Conservation (phyloP, 257 asterid genomes). For the Handroanthus guayacan region DNA sequence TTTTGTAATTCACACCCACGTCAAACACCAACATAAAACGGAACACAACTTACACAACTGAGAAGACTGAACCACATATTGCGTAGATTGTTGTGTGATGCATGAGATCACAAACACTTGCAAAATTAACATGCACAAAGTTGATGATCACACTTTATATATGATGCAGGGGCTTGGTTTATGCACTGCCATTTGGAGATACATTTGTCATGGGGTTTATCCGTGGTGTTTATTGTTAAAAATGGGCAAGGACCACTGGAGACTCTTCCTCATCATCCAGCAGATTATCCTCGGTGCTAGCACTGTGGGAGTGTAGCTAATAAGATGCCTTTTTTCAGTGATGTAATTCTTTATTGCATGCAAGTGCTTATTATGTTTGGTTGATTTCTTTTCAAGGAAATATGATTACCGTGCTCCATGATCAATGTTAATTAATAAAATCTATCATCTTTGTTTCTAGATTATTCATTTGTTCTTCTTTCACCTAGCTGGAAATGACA, state of each 20-base stretch:
- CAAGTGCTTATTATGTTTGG: slow-evolving; percentile 43
- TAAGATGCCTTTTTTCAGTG: slow-evolving; percentile 24
- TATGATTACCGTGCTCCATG: slow-evolving; percentile 7
- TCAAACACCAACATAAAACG: neutral
- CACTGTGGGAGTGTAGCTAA: slow-evolving; percentile 17
- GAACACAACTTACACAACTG: neutral
- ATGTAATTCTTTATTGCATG: slow-evolving; percentile 41
- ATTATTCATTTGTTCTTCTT: slow-evolving; percentile 4
- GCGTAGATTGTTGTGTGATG: neutral
- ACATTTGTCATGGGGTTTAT: slow-evolving; percentile 67
- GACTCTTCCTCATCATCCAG: slow-evolving; percentile 72
- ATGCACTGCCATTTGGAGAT: slow-evolving; percentile 69
- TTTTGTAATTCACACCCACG: too few relatives aligned
- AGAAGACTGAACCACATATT: neutral
- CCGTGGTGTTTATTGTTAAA: slow-evolving; percentile 59
- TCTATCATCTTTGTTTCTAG: neutral
- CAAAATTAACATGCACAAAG: neutral
- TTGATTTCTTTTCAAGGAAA: slow-evolving; percentile 20
- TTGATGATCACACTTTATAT: slow-evolving; percentile 25
- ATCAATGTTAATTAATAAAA: slow-evolving; percentile 19
- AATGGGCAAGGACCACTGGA: slow-evolving; percentile 66
- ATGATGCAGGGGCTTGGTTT: slow-evolving; percentile 66
- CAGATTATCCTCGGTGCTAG: slow-evolving; percentile 68
- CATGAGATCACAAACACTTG: neutral
- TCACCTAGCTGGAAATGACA: neutral